Evolutionary conservation across 441 rosid species (phyloP).

Genomic region (Hura crepitans): DNA sequence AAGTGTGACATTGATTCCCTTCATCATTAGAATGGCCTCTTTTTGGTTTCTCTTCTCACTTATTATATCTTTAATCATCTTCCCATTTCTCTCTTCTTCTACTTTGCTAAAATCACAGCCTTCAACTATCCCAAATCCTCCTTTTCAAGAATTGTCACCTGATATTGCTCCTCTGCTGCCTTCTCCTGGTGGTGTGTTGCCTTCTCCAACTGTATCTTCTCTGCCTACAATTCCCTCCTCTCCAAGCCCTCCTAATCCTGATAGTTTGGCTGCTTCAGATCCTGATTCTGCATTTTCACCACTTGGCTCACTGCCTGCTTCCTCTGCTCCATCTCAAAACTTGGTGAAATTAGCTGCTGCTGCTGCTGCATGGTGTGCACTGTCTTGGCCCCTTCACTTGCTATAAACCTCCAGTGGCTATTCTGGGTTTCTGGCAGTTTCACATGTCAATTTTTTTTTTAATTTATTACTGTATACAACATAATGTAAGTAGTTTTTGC

Average conservation of each 20-base stretch:
- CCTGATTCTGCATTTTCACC: conserved; percentile 54
- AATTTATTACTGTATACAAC: conserved; percentile 6
- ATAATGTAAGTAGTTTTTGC: conserved; percentile 20
- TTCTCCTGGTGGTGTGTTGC: conserved; percentile 47
- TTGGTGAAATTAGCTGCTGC: conserved; percentile 19
- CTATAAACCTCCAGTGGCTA: conserved; percentile 10
- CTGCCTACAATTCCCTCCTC: conserved; percentile 72
- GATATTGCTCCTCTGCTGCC: conserved; percentile 81
- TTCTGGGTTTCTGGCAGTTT: not conserved
- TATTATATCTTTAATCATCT: conserved; percentile 31
- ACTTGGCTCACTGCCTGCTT: conserved; percentile 38
- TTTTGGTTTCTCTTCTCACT: conserved; percentile 37
- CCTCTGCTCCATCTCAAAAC: conserved; percentile 31
- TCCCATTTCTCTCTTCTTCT: conserved; percentile 32
- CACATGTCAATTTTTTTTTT: conserved; percentile 15
- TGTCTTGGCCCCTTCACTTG: conserved; percentile 32
- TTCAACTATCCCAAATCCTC: conserved; percentile 37
- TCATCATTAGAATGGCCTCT: conserved; percentile 66
- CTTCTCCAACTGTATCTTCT: conserved; percentile 42
- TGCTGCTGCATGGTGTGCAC: conserved; percentile 11
- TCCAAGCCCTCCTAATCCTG: conserved; percentile 66
- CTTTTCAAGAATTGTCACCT: conserved; percentile 54
- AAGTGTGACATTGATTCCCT: conserved; percentile 46
- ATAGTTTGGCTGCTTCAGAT: conserved; percentile 28
- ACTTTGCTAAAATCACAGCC: conserved; percentile 29